phyloP scores from a whole-genome alignment of 768 basidiomycete genomes.

The Dacryopinax spathularia region DNA sequence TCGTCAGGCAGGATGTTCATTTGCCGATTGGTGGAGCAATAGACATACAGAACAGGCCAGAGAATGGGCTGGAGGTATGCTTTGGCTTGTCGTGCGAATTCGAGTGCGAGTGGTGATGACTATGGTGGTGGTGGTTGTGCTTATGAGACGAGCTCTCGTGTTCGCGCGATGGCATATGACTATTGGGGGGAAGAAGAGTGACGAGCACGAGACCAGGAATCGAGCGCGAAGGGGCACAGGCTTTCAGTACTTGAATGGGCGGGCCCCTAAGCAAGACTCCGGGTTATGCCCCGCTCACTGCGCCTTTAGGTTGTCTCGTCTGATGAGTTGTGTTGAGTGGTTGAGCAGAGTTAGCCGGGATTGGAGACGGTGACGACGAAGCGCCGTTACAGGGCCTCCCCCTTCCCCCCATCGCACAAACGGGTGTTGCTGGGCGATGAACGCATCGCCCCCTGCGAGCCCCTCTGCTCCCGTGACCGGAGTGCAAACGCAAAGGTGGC shows the following conservation, averaged over 20 bases:
- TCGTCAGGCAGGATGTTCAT: constrained; percentile 1
- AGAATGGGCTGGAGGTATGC: not conserved
- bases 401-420: no score
- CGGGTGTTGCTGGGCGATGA: constrained; percentile 1
- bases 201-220: not conserved
- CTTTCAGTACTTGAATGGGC: no score
- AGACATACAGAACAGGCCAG: not conserved
- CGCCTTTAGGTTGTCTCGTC: no score
- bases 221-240: not conserved
- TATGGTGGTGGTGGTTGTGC: not conserved
- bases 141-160: not conserved
- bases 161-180: constrained; percentile 3
- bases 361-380: not conserved
- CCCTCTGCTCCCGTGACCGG: not conserved
- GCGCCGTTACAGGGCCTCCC: no score
- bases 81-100: not conserved
- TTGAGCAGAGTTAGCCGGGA: not conserved
- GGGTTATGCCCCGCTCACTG: not conserved
- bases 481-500: not conserved
- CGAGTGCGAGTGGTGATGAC: not conserved
- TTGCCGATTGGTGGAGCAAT: not conserved
- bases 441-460: not conserved
- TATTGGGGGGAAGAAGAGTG: not conserved
- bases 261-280: not conserved
- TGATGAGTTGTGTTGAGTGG: no score